Conservation (phyloP, 768 basidiomycete genomes). For the Dendrothele bispora region DNA sequence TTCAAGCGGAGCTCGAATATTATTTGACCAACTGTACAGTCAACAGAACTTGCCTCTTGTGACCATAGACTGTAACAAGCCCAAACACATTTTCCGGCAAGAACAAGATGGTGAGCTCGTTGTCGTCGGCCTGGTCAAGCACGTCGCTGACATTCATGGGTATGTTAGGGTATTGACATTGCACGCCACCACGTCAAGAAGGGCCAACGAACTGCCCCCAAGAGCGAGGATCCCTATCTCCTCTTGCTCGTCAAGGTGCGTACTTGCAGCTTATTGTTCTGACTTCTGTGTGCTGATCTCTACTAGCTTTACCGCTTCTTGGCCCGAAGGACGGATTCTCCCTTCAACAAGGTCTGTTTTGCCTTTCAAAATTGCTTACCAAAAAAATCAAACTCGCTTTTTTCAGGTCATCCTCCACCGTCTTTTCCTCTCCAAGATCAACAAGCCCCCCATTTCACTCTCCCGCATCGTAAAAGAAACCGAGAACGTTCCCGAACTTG, state of each 20-base stretch:
- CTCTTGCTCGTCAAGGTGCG: slow-evolving; percentile 95
- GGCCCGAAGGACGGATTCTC: slow-evolving; percentile 92
- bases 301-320: slow-evolving; percentile 96
- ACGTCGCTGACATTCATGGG: too few relatives aligned
- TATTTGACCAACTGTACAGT: slow-evolving; percentile 39
- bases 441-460: slow-evolving; percentile 94
- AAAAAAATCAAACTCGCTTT: too few relatives aligned
- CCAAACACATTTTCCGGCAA: slow-evolving; percentile 57
- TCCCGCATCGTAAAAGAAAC: slow-evolving; percentile 91
- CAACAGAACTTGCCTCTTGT: not conserved
- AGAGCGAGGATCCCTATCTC: slow-evolving; percentile 99
- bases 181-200: slow-evolving; percentile 98
- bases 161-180: slow-evolving; percentile 88
- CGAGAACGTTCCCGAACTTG: slow-evolving; percentile 56
- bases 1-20: slow-evolving; percentile 45
- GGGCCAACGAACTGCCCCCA: slow-evolving; percentile 89
- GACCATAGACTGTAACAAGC: slow-evolving; percentile 31
- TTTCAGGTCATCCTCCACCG: slow-evolving; percentile 87
- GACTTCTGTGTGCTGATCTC: slow-evolving; percentile 10
- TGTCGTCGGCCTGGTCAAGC: too few relatives aligned
- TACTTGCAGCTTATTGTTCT: slow-evolving; percentile 11
- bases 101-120: slow-evolving; percentile 81
- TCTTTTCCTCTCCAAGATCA: slow-evolving; percentile 95
- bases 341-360: slow-evolving; percentile 84
- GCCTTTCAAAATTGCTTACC: slow-evolving; percentile 14